Conservation (phyloP, 2,329 filamentous ascomycete genomes). For the Venturia asperata region DNA sequence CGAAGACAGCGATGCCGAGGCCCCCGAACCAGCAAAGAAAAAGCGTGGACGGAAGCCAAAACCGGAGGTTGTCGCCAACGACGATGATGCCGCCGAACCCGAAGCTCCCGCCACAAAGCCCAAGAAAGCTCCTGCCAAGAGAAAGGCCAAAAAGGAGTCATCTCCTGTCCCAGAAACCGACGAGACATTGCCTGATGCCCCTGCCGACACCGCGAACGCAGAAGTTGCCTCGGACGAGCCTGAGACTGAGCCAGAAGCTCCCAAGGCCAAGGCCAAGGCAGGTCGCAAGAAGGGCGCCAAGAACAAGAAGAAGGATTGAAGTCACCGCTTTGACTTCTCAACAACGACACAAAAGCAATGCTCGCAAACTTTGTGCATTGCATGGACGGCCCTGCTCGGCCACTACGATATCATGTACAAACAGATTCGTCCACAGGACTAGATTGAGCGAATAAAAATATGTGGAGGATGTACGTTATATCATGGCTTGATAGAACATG, state of each 20-base stretch:
- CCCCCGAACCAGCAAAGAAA: conserved; percentile 21
- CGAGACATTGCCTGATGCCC: conserved; percentile 2
- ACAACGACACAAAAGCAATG: background rate
- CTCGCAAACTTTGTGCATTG: background rate
- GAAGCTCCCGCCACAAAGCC: conserved; percentile 13
- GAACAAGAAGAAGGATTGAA: conserved; percentile 2
- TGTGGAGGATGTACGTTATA: background rate
- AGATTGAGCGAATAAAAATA: background rate
- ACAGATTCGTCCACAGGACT: background rate
- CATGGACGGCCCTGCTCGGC: background rate
- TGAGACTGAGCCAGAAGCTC: background rate
- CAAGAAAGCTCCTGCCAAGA: background rate
- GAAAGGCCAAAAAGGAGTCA: conserved; percentile 11
- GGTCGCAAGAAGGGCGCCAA: conserved; percentile 9
- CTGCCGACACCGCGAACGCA: background rate
- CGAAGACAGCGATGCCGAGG: conserved; percentile 20
- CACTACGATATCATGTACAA: too few relatives aligned
- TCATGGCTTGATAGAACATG: background rate
- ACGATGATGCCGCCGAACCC: background rate
- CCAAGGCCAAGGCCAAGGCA: conserved; percentile 6
- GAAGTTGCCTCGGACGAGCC: conserved; percentile 16
- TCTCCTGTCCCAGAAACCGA: background rate
- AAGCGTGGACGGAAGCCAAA: conserved; percentile 24
- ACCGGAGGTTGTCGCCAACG: conserved; percentile 15
- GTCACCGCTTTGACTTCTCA: background rate